These are phyloP conservation scores for Tylopilus balloui DNA, from an alignment of 768 basidiomycete species.

Conservation along the genomic window DNA sequence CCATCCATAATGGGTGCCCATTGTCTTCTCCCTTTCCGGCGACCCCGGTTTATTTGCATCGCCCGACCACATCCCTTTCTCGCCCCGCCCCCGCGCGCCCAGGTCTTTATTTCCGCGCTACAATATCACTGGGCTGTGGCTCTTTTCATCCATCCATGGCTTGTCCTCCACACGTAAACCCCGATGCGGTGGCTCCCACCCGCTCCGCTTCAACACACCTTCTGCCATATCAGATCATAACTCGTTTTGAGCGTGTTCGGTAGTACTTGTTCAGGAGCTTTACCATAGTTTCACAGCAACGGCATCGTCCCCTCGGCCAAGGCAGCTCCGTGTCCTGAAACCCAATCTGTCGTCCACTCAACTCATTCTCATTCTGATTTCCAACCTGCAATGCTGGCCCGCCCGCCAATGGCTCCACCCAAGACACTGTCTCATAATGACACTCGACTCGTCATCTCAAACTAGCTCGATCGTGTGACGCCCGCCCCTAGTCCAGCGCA, in stretches of 20 bases:
- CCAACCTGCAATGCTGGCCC: conserved; percentile 14
- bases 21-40: conserved; percentile 25
- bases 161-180: conserved; percentile 25
- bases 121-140: conserved; percentile 7
- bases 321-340: conserved; percentile 1
- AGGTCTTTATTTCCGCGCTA: conserved; percentile 25
- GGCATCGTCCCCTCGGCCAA: conserved; percentile 16
- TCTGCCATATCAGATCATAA: conserved; percentile 15
- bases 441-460: conserved; percentile 9
- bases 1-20: conserved; percentile 14
- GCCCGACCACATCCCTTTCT: conserved; percentile 20
- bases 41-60: conserved; percentile 25
- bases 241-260: conserved; percentile 20
- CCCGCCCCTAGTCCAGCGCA: neutral
- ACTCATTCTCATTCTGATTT: conserved; percentile 15
- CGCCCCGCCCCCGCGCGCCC: conserved; percentile 17
- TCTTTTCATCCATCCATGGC: conserved; percentile 12
- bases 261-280: conserved; percentile 16
- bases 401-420: conserved; percentile 15
- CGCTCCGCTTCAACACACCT: conserved; percentile 10
- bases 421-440: conserved; percentile 20
- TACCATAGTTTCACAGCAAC: conserved; percentile 9
- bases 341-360: conserved; percentile 18
- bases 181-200: conserved; percentile 16
- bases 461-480: conserved; percentile 3